These are phyloP conservation scores for Colletotrichum sp. DNA, from an alignment of 2,329 filamentous ascomycete species.

Conservation along the genomic window DNA sequence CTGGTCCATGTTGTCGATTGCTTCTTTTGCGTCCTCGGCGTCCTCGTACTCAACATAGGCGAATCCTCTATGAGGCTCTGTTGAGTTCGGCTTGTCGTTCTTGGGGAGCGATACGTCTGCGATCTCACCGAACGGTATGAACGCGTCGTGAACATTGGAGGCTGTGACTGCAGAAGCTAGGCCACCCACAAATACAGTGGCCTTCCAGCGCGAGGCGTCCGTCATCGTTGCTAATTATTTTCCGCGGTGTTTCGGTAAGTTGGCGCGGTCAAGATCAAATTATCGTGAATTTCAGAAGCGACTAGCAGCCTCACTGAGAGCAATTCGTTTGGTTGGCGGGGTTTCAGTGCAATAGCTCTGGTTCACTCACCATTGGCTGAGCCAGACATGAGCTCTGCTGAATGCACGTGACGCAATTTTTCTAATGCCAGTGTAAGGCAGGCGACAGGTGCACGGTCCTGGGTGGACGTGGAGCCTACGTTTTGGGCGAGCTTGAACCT, in stretches of 20 bases:
- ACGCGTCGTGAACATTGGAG: slow-evolving; percentile 83
- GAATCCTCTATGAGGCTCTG: slow-evolving; percentile 86
- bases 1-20: slow-evolving; percentile 99
- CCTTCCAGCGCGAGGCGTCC: slow-evolving; percentile 83
- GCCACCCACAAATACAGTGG: slow-evolving; percentile 91
- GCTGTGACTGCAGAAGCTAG: slow-evolving; percentile 80
- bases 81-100: slow-evolving; percentile 79
- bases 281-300: not conserved
- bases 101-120: slow-evolving; percentile 90
- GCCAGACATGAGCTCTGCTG: not conserved
- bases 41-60: slow-evolving; percentile 96
- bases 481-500: slow-evolving; percentile 7
- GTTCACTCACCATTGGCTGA: slow-evolving; percentile 7
- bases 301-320: not conserved
- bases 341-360: slow-evolving; percentile 3
- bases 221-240: slow-evolving; percentile 62
- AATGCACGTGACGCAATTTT: slow-evolving; percentile 14
- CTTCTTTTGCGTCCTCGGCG: slow-evolving; percentile 84
- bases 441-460: slow-evolving; percentile 13
- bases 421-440: not conserved
- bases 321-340: slow-evolving; percentile 14
- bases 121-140: slow-evolving; percentile 96
- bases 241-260: not conserved
- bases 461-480: not conserved
- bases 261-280: not conserved